Evolutionary conservation across 306 rosid species (phyloP), one percentile per base, ranked within the genome.

Genomic region (Cyclanthera cordifolia): DNA sequence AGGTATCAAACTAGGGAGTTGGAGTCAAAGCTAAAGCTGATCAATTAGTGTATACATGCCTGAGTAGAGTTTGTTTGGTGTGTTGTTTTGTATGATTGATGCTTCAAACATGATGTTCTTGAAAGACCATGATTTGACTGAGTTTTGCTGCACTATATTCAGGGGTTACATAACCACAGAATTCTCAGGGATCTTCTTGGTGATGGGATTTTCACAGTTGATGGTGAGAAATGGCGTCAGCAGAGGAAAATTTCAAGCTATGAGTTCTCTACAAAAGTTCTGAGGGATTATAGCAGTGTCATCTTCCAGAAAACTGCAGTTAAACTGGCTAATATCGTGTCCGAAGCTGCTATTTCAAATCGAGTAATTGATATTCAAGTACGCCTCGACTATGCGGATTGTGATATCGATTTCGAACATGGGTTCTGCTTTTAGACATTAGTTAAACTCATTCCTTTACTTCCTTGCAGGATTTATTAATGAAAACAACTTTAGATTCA

Each of bases 111-210:
- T 25, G 19, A 14, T 63, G 52, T 63, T 63, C 23, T 45, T 43
- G 34, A 63, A 64, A 34, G 46, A 16, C 77, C 80, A 85, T 72
- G 41, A 73, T 45, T 45, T 65, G 53, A 45, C 21, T 23, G 27
- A 79, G 79, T 66, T 56, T 3, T 30, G 39, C 8, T 45, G 25
- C 8, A 14, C 83, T 0, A 28, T 15, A 23, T 69, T 52, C 61
- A 74, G 79, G 79, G 76, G 1, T 37, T 17, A 58, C 72, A 61
- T 59, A 71, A 74, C 55, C 5, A 79, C 77, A 39, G 25, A 52
- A 39, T 70, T 55, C n/a, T 91, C 70, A 87, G 69, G 81, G 96
- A 89, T 81, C 86, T 91, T 68, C 85, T 91, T 8, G 97, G 97
- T 53, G 89, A 88, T 75, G 97, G 95, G 19, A 91, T 91, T 79